These are phyloP conservation scores for Ascodesmis nigricans DNA, from an alignment of 495 filamentous ascomycete genomes.

Conservation along the genomic window DNA sequence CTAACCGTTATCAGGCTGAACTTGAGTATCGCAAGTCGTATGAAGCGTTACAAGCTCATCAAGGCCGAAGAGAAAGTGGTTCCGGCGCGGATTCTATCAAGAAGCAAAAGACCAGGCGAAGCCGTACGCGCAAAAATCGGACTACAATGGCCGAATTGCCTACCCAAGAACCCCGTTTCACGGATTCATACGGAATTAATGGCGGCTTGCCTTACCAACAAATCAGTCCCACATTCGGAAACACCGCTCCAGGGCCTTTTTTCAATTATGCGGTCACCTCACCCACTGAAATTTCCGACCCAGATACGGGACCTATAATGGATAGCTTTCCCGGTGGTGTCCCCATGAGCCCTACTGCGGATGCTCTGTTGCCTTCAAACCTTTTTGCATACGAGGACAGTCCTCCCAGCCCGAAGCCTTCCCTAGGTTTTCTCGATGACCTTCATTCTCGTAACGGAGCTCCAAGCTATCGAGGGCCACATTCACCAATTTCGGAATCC, in stretches of 20 bases:
- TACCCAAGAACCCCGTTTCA: slow-evolving; percentile 11
- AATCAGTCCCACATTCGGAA: slow-evolving; percentile 24
- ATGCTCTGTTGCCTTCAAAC: slow-evolving; percentile 54
- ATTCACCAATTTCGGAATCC: slow-evolving; percentile 53
- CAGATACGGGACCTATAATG: slow-evolving; percentile 24
- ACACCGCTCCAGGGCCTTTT: slow-evolving; percentile 31
- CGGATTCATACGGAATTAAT: slow-evolving; percentile 8
- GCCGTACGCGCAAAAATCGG: slow-evolving; percentile 34
- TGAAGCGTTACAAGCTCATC: slow-evolving; percentile 10
- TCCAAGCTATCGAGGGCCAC: slow-evolving; percentile 31
- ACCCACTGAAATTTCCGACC: slow-evolving; percentile 22
- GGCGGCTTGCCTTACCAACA: no score
- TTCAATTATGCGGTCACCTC: slow-evolving; percentile 31
- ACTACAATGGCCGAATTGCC: slow-evolving; percentile 23
- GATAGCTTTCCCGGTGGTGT: slow-evolving; percentile 34
- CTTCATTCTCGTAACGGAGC: slow-evolving; percentile 25
- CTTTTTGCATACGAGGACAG: slow-evolving; percentile 58
- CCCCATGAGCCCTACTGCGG: slow-evolving; percentile 63
- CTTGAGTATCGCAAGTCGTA: slow-evolving; percentile 16
- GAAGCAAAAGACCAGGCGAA: slow-evolving; percentile 31
- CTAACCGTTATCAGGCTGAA: slow-evolving; percentile 14
- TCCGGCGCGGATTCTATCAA: slow-evolving; percentile 11
- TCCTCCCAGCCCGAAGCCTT: slow-evolving; percentile 30
- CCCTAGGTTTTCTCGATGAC: slow-evolving; percentile 19
- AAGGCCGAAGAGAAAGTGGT: slow-evolving; percentile 18